A percentile compares a stretch with the other conserved stretches of the same genome.
These are phyloP conservation scores for Colletotrichum gigasporum DNA, from an alignment of 2,329 filamentous ascomycete genomes.

Conservation along the genomic window DNA sequence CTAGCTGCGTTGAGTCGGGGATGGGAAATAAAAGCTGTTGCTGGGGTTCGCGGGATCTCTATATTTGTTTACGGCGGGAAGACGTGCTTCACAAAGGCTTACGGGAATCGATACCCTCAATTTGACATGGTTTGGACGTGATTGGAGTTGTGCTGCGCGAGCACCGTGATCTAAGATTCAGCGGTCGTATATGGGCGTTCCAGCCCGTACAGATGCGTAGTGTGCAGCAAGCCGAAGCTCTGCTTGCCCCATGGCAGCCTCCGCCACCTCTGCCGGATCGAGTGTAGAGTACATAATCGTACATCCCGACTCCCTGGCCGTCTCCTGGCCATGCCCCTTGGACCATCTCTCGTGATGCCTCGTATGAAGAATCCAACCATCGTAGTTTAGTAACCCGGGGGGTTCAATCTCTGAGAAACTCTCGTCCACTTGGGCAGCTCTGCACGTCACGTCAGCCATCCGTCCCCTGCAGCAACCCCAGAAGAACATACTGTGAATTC, in stretches of 20 bases:
- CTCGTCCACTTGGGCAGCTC: slow-evolving; percentile 94
- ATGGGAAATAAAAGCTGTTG: slow-evolving; percentile 60
- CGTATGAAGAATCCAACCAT: too few species aligned
- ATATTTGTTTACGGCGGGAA: neutral
- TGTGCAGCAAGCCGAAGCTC: slow-evolving; percentile 13
- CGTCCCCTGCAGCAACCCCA: neutral
- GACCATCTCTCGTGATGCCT: neutral
- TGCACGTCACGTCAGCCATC: slow-evolving; percentile 45
- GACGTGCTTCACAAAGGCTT: slow-evolving; percentile 12
- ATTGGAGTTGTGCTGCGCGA: neutral
- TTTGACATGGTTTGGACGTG: slow-evolving; percentile 8
- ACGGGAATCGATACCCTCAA: slow-evolving; percentile 30
- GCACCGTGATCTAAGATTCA: neutral
- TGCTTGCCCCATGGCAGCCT: neutral
- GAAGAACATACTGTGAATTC: slow-evolving; percentile 87
- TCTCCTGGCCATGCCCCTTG: neutral
- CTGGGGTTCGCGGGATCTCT: neutral
- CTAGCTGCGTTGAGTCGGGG: slow-evolving; percentile 43
- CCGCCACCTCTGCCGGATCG: neutral
- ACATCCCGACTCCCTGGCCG: neutral
- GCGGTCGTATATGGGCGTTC: neutral
- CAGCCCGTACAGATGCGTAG: slow-evolving; percentile 10
- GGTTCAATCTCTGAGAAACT: slow-evolving; percentile 92
- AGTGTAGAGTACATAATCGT: slow-evolving; percentile 7
- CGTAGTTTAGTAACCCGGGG: slow-evolving; percentile 81